Conservation (phyloP, 495 filamentous ascomycete species). For the Podospora bellae-mahoneyi region DNA sequence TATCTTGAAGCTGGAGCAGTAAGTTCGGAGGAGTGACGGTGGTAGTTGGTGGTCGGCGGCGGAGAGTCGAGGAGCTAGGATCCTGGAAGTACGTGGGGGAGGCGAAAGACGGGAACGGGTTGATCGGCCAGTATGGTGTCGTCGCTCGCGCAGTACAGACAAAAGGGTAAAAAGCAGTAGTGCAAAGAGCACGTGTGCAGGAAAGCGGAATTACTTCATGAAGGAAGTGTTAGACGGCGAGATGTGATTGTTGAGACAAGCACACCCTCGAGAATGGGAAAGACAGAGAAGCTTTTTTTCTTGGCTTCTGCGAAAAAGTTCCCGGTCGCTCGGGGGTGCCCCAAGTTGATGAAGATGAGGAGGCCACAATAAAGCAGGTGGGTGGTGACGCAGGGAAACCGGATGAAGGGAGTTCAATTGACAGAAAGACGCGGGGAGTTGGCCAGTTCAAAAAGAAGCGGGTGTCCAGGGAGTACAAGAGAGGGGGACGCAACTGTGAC, state of each 20-base stretch:
- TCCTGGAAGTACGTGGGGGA: constrained; percentile 16
- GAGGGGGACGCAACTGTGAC: constrained; percentile 30
- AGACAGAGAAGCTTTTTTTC: background rate
- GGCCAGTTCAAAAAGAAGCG: background rate
- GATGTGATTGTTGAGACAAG: constrained; percentile 14
- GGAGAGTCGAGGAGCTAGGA: constrained; percentile 14
- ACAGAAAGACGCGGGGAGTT: background rate
- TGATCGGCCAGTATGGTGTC: background rate
- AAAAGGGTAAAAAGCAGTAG: background rate
- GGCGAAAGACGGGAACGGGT: constrained; percentile 12
- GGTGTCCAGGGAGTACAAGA: constrained; percentile 2
- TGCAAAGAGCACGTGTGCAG: constrained; percentile 13
- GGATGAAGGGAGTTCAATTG: constrained; percentile 12
- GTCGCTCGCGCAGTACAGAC: background rate
- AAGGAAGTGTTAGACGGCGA: constrained; percentile 20
- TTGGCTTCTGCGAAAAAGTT: constrained; percentile 20
- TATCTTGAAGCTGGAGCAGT: background rate
- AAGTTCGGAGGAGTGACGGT: background rate
- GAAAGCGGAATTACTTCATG: constrained; percentile 26
- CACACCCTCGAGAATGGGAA: constrained; percentile 7
- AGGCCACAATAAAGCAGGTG: background rate
- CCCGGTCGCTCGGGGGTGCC: constrained; percentile 17
- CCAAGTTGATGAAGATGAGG: constrained; percentile 17
- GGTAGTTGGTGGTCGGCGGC: background rate
- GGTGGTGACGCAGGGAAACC: constrained; percentile 13